Evolutionary conservation across 495 filamentous ascomycete genomes (phyloP).

Genomic region (Podospora anserina): DNA sequence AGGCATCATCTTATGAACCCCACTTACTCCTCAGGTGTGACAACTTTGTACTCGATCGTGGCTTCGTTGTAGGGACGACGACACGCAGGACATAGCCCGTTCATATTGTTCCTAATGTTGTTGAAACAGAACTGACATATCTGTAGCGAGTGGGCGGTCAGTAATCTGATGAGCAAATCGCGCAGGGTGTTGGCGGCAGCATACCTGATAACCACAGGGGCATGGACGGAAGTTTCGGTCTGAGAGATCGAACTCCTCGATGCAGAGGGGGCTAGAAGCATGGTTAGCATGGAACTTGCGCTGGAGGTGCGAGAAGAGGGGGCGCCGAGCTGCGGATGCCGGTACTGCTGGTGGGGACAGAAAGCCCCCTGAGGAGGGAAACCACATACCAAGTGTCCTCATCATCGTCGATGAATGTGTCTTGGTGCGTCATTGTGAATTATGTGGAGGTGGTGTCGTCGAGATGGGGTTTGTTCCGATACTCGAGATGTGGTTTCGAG

Average conservation of each 20-base stretch:
- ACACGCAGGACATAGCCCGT: constrained; percentile 93
- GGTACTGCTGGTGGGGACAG: constrained; percentile 9
- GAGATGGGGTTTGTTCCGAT: neutral
- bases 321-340: constrained; percentile 1
- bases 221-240: constrained; percentile 97
- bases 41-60: constrained; percentile 91
- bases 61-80: constrained; percentile 92
- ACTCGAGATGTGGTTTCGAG: neutral
- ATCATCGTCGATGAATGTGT: constrained; percentile 96
- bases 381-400: constrained; percentile 81
- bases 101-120: constrained; percentile 94
- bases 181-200: constrained; percentile 18
- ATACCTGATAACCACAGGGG: constrained; percentile 96
- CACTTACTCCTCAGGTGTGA: constrained; percentile 83
- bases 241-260: constrained; percentile 96
- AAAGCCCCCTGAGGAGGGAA: neutral
- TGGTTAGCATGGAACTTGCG: constrained; percentile 18
- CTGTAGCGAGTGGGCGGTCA: constrained; percentile 44
- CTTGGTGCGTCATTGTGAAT: constrained; percentile 70
- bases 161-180: constrained; percentile 19
- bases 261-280: constrained; percentile 77
- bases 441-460: constrained; percentile 21
- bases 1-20: neutral
- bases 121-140: constrained; percentile 99
- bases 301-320: constrained; percentile 1